Evolutionary conservation across 1,139 yeast species (phyloP).

Genomic region (Geotrichum europaeum): DNA sequence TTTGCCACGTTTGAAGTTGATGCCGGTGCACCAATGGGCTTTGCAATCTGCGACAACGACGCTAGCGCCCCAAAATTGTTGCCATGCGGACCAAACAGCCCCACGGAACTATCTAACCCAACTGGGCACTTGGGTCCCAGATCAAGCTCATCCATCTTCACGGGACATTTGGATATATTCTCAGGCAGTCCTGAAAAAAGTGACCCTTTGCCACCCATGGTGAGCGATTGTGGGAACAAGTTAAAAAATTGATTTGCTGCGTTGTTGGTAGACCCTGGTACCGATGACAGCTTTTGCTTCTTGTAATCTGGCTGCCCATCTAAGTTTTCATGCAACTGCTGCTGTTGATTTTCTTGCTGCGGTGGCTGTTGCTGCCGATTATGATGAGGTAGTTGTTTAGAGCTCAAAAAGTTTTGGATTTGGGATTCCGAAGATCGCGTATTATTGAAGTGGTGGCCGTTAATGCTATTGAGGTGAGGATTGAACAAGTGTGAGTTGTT

Average conservation of each 20-base stretch:
- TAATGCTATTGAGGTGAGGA: background rate
- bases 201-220: background rate
- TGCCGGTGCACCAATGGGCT: background rate
- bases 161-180: conserved; percentile 10
- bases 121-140: conserved; percentile 12
- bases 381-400: background rate
- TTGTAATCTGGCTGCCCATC: conserved; percentile 11
- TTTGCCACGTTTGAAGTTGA: background rate
- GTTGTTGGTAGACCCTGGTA: background rate
- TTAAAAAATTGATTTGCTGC: conserved; percentile 2
- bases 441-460: background rate
- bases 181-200: conserved; percentile 5
- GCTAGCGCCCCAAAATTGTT: conserved; percentile 9
- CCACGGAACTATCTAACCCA: conserved; percentile 5
- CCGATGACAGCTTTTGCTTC: conserved; percentile 1
- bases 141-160: conserved; percentile 9
- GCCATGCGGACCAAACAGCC: conserved; percentile 9
- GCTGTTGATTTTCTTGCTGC: background rate
- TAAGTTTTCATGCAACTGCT: background rate
- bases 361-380: background rate
- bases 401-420: background rate
- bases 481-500: background rate
- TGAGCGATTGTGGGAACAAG: conserved; percentile 8
- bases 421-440: background rate
- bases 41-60: conserved; percentile 9